A percentile compares a stretch with the other conserved stretches of the same genome.
phyloP scores from a whole-genome alignment of 192 early-diverging fungal genomes.

The Backusella circina region DNA sequence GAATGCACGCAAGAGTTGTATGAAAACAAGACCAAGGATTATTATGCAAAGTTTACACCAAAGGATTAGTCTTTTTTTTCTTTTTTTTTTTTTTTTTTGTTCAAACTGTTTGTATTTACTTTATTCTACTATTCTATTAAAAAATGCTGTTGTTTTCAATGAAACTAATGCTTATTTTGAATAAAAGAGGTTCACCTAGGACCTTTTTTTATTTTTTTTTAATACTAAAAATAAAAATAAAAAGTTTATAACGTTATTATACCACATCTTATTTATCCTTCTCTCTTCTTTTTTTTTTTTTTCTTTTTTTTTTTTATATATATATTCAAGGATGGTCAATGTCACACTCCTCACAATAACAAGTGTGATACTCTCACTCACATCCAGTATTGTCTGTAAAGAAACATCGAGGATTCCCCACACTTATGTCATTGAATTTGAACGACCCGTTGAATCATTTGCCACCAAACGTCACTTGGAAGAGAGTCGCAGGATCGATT shows the following conservation, averaged over 20 bases:
- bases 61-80: constrained; percentile 23
- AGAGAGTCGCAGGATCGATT: constrained; percentile 11
- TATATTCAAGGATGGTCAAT: background rate
- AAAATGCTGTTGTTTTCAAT: too few species aligned
- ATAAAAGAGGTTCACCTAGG: too few species aligned
- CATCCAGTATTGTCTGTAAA: background rate
- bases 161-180: too few species aligned
- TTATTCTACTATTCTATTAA: background rate
- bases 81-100: background rate
- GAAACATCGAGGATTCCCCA: background rate
- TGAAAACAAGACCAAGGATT: constrained; percentile 73
- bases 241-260: background rate
- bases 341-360: background rate
- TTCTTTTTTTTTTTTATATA: background rate
- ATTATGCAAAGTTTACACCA: constrained; percentile 70
- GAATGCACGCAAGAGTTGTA: constrained; percentile 82
- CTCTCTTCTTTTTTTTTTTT: background rate
- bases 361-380: background rate
- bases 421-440: constrained; percentile 29
- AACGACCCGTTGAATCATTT: background rate
- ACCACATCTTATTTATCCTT: background rate
- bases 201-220: background rate
- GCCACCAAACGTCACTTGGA: background rate
- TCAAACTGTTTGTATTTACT: background rate
- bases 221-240: background rate